phyloP scores from a whole-genome alignment of 352 stramenopile genomes.

The Stephanocyclus meneghinianus region DNA sequence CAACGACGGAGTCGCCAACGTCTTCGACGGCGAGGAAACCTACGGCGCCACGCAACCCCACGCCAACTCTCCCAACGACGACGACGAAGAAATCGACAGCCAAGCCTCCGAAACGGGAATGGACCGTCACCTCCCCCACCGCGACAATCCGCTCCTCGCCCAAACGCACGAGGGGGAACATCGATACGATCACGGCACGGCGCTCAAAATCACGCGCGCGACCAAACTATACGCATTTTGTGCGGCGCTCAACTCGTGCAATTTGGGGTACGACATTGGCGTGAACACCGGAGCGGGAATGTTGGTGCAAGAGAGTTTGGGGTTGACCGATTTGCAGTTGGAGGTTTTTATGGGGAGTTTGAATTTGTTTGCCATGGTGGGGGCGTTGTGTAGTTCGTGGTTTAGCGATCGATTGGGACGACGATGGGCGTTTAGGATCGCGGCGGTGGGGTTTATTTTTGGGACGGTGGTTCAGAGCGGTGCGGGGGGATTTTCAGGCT shows the following conservation, averaged over 20 bases:
- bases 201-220: conserved; percentile 44
- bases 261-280: conserved; percentile 84
- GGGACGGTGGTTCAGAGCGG: conserved; percentile 56
- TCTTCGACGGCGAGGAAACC: conserved; percentile 3
- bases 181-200: conserved; percentile 20
- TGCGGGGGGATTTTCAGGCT: conserved; percentile 38
- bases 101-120: conserved; percentile 15
- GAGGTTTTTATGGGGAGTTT: conserved; percentile 77
- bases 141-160: conserved; percentile 7
- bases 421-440: conserved; percentile 60
- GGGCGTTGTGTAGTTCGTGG: conserved; percentile 57
- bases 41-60: background rate
- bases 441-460: conserved; percentile 73
- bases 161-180: conserved; percentile 48
- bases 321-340: conserved; percentile 63
- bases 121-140: conserved; percentile 36
- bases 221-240: conserved; percentile 68
- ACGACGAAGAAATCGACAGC: conserved; percentile 8
- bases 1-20: conserved; percentile 22
- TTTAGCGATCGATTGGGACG: conserved; percentile 73
- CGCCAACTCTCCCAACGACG: background rate
- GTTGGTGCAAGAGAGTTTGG: conserved; percentile 60
- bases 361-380: conserved; percentile 75
- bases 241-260: conserved; percentile 74
- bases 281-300: conserved; percentile 60